These are phyloP conservation scores for Bassia scoparia DNA, from an alignment of 148 eudicot genomes.

Conservation along the genomic window DNA sequence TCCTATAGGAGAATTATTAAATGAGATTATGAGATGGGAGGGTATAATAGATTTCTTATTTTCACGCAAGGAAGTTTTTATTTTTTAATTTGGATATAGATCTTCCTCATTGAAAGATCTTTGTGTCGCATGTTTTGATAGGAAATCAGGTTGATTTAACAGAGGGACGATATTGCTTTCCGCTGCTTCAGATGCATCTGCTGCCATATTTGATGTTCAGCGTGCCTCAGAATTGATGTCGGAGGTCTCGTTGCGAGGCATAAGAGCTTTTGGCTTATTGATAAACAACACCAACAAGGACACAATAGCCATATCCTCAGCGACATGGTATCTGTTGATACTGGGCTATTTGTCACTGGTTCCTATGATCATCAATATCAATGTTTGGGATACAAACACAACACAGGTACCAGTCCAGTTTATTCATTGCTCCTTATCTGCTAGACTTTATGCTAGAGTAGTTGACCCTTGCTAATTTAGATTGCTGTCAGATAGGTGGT, in stretches of 20 bases:
- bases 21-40: neutral
- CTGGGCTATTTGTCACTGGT: constrained; percentile 85
- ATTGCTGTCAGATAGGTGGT: constrained; percentile 45
- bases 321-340: constrained; percentile 92
- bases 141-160: constrained; percentile 94
- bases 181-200: constrained; percentile 84
- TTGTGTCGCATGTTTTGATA: constrained; percentile 48
- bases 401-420: constrained; percentile 50
- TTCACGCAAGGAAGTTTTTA: neutral
- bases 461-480: constrained; percentile 6
- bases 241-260: constrained; percentile 66
- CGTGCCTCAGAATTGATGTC: constrained; percentile 57
- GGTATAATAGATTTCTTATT: neutral
- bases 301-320: constrained; percentile 86
- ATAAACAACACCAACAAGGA: constrained; percentile 81
- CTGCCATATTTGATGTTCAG: constrained; percentile 82
- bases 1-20: neutral
- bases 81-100: neutral
- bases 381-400: constrained; percentile 95
- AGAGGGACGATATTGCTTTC: constrained; percentile 91
- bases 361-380: constrained; percentile 88
- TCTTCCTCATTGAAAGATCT: constrained; percentile 17
- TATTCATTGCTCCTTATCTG: neutral
- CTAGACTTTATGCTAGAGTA: neutral
- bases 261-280: constrained; percentile 49